Base-by-base conservation (phyloP, 306 rosid genomes). In the Rubus parviflorus region DNA sequence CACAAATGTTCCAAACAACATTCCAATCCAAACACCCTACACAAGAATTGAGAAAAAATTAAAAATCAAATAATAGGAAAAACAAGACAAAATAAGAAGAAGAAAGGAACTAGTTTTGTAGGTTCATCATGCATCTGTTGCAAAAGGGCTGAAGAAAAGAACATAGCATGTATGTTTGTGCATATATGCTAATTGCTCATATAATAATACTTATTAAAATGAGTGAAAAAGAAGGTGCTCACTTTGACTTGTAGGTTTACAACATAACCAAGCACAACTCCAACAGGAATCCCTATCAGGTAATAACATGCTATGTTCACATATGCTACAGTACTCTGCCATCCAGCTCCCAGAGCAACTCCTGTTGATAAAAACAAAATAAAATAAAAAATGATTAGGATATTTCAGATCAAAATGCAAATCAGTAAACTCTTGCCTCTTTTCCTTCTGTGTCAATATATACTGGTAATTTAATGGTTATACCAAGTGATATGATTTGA, bases 1-100 rank as follows among this genome's bases (percentile, higher is more conserved):
- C 37, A 89, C 78, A n/a, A 89, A 46, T 57, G 85, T 83, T 67
- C 93, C 93, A 63, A 87, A 83, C 73, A 89, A 42, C 93, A 89
- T 89, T 72, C 93, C 93, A 56, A 85, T 73, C 90, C 93, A 89
- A 73, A 89, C 75, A 22, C 93, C 93, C 93, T 89, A 58, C 78
- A 83, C 52, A 75, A 67, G 16, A 45, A 45, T 17, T 30, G 35
- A 30, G 35, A 8, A 66, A 13, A 10, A 13, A 42, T 42, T 42
- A 42, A 42, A 1, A 0, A 42, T 42, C 8, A 8, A 30, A 30
- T 30, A 30, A 30, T 30, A 30, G 35, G 35, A 30, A 30, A 30
- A 30, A 30, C 35, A 30, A 30, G 35, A 30, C 35, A 30, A 30
- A 30, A 1, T 30, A 30, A 30, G 35, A 30, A 30, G 35, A 30